Base-by-base conservation (phyloP, 1,284 basidiomycete genomes). In the Marasmius oreades region DNA sequence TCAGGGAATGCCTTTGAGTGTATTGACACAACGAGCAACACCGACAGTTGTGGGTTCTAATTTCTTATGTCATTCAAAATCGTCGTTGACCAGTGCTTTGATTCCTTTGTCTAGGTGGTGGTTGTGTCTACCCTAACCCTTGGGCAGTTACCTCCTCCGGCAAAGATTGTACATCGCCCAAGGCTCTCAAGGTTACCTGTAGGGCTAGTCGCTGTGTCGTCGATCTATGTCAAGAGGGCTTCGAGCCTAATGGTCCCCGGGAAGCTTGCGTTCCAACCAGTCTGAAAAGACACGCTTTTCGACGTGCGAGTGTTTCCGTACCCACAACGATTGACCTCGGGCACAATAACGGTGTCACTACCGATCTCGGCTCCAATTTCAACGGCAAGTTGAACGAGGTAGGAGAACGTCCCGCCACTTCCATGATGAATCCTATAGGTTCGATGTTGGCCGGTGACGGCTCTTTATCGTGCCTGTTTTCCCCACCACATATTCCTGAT, bases 11-110 rank as follows among this genome's bases (percentile, higher is more conserved):
- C 53, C 51, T 62, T 62, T 26, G 62, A 62, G 3, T 64, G 63
- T 36, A 22, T 64, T 50, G 55, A 64, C 26, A 51, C 54, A 7
- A 44, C 22, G 20, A 53, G 16, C 18, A 16, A 55, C 34, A 28
- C 53, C 47, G 58, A 63, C n/a, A 63, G 59, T 51, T 64, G 63
- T 64, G 26, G n/a, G 62, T 55, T 2, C 37, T 18, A 28, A 42
- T 28, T 16, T 31, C 26, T 47, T 44, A 11, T 31, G 14, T 43
- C 5, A 18, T 24, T 26, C 10, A 34, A 26, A n/a, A 6, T 11
- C 16, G 47, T 48, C 2, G 48, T 24, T 8, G 10, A 52, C 47
- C 16, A n/a, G 20, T 44, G 26, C 22, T 37, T n/a, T n/a, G n/a
- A n/a, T n/a, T 31, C 10, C 28, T 8, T 10, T 18, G 36, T 44